Conservation (phyloP, 2,329 filamentous ascomycete species). For the Pseudogymnoascus sp. region DNA sequence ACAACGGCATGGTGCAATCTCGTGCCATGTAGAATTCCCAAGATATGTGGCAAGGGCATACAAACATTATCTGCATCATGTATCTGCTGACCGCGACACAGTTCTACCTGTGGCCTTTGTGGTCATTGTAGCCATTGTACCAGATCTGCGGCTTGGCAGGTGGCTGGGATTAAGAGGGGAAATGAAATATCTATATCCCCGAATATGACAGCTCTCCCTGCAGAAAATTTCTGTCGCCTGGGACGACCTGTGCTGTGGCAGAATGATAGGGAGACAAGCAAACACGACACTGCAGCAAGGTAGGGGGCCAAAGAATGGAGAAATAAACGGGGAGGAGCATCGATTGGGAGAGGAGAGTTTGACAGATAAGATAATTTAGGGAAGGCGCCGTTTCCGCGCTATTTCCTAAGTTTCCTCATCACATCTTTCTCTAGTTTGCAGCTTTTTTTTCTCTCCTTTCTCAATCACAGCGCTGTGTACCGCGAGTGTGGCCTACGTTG, state of each 20-base stretch:
- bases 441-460: neutral
- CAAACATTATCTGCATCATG: constrained; percentile 3
- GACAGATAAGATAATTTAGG: neutral
- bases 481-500: neutral
- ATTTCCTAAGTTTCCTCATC: neutral
- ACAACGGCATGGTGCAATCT: neutral
- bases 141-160: neutral
- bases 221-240: constrained; percentile 2
- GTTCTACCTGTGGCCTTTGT: constrained; percentile 1
- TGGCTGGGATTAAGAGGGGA: neutral
- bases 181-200: neutral
- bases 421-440: neutral
- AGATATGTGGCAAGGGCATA: neutral
- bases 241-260: neutral
- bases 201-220: constrained; percentile 2
- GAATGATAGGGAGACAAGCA: neutral
- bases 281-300: neutral
- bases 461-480: neutral
- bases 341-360: neutral
- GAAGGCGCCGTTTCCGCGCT: neutral
- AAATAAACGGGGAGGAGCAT: neutral
- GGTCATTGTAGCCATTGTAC: neutral
- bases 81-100: neutral
- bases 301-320: neutral
- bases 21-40: constrained; percentile 2